Evolutionary conservation across 1,284 basidiomycete species (phyloP), one percentile per base, ranked within the genome.

Genomic region (Hypsizygus ulmarius): DNA sequence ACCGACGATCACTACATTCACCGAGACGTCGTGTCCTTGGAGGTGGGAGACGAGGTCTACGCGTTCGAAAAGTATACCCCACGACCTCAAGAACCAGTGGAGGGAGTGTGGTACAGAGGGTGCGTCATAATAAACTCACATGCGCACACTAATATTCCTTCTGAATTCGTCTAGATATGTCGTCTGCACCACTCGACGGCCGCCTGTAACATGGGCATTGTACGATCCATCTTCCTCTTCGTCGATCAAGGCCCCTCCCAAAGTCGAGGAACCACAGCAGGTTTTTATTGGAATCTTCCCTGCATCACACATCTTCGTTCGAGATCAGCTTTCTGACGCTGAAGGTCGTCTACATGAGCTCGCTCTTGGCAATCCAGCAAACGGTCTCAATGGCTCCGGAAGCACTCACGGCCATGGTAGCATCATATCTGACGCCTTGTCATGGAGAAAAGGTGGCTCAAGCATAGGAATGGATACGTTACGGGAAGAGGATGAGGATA

Each of bases 221-320:
- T 59, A 65, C 34, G 69, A 71, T 48, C 64, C 54, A 14, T 64
- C 74, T 8, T 74, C 77, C 9, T 71, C 79, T 9, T 78, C 84
- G 51, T 74, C 79, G 32, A 14, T 47, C 1, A 80, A 78, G 57
- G 62, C 74, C n/a, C 68, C 77, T 15, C 60, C 74, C 56, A 84
- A 81, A 59, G 72, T 78, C 5, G 85, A 87, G 58, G 87, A 89
- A 57, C 75, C 80, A 0, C 86, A 90, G 51, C 90, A 95, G 59
- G 93, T 98, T 33, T 90, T 92, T 64, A 92, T 98, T 49, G 96
- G 95, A 49, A 95, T 98, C 57, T 98, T 98, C 64, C 95, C 95
- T 0, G 87, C 90, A 0, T 88, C 90, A 3, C 91, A 95, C 64
- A 87, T 97, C 44, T 85, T 90, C 62, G 78, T 95, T 50, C 87